These are phyloP conservation scores for Cyberlindnera maritima DNA, from an alignment of 805 yeast genomes.

Conservation along the genomic window DNA sequence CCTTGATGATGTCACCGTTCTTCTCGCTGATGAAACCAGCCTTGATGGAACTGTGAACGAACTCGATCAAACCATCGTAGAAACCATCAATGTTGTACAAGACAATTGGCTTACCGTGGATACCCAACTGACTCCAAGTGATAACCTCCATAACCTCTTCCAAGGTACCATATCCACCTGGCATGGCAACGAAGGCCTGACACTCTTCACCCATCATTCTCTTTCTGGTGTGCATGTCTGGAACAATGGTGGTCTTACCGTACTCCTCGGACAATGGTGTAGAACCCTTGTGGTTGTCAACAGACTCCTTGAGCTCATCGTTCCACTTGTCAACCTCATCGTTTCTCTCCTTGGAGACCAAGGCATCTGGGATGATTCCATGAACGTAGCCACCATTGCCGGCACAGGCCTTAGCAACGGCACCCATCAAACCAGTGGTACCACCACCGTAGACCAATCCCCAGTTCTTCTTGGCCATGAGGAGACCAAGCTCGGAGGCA, in stretches of 20 bases:
- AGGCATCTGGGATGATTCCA: conserved; percentile 84
- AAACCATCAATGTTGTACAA: conserved; percentile 78
- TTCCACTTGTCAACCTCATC: conserved; percentile 41
- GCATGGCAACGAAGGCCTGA: conserved; percentile 84
- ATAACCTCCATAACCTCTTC: conserved; percentile 89
- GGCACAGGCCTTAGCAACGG: conserved; percentile 55
- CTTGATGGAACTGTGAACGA: conserved; percentile 56
- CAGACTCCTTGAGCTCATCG: conserved; percentile 45
- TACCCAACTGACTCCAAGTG: conserved; percentile 89
- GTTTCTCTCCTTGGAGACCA: conserved; percentile 69
- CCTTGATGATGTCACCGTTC: conserved; percentile 65
- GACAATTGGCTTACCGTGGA: conserved; percentile 79
- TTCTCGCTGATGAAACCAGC: conserved; percentile 66
- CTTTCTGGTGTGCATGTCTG: conserved; percentile 89
- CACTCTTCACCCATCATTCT: conserved; percentile 82
- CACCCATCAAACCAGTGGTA: conserved; percentile 80
- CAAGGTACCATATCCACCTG: conserved; percentile 89
- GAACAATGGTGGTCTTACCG: conserved; percentile 78
- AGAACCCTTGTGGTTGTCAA: conserved; percentile 61
- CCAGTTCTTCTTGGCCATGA: conserved; percentile 58
- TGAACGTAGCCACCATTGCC: conserved; percentile 64
- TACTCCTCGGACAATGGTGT: conserved; percentile 57
- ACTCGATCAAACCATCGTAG: conserved; percentile 64
- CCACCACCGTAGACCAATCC: conserved; percentile 91
- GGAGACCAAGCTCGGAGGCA: conserved; percentile 59